phyloP scores from a whole-genome alignment of 768 basidiomycete species.

The Gloeostereum incarnatum region DNA sequence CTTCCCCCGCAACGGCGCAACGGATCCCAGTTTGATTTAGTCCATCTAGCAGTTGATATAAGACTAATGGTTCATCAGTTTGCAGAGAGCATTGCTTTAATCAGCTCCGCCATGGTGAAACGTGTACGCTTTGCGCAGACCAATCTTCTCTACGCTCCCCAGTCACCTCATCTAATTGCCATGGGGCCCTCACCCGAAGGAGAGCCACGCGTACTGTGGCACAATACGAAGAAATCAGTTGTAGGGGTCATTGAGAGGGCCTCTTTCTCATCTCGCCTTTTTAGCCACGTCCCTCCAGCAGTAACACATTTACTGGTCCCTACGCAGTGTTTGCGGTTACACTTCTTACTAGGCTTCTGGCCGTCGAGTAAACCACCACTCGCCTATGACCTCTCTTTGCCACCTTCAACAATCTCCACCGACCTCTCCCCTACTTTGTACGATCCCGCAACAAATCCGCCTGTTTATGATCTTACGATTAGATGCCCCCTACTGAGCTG shows the following conservation, averaged over 20 bases:
- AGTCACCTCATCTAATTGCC: neutral
- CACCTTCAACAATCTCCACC: constrained; percentile 17
- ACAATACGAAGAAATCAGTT: constrained; percentile 1
- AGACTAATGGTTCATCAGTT: too few relatives aligned
- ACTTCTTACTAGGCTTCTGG: constrained; percentile 17
- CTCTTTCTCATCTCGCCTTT: neutral
- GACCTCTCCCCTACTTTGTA: constrained; percentile 18
- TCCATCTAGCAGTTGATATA: too few relatives aligned
- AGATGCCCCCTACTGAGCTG: constrained; percentile 19
- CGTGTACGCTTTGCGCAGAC: constrained; percentile 6
- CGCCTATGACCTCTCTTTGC: constrained; percentile 26
- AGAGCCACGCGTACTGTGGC: constrained; percentile 1
- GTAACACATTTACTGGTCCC: neutral
- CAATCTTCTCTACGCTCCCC: constrained; percentile 5
- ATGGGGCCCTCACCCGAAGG: constrained; percentile 1
- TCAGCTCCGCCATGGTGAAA: constrained; percentile 5
- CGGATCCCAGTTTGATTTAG: too few relatives aligned
- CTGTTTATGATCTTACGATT: constrained; percentile 23
- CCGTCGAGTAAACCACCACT: constrained; percentile 23
- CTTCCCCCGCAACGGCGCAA: too few relatives aligned
- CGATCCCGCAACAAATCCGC: constrained; percentile 34
- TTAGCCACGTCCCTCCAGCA: neutral
- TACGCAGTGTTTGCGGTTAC: neutral
- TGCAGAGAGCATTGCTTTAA: too few relatives aligned
- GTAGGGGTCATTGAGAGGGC: neutral